A percentile compares a stretch with the other conserved stretches of the same genome.
Evolutionary conservation across 441 rosid species (phyloP).

Genomic region (Raphanus hybrid): DNA sequence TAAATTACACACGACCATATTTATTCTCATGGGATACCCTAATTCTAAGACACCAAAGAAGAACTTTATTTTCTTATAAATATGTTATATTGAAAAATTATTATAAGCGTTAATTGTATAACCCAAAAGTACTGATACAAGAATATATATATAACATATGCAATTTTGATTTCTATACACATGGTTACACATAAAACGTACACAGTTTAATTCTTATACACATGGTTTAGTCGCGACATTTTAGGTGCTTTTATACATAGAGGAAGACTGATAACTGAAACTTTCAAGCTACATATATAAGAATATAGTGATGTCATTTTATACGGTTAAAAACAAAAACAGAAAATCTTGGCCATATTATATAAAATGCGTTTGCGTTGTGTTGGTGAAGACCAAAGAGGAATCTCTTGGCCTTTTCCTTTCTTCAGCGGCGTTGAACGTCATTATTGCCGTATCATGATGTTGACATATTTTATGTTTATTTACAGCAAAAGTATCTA

Average conservation of each 20-base stretch:
- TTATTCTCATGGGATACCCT: neutral
- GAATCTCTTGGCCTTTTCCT: slow-evolving; percentile 27
- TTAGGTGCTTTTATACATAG: neutral
- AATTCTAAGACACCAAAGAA: neutral
- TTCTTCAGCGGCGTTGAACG: slow-evolving; percentile 37
- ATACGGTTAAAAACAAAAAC: neutral
- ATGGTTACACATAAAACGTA: neutral
- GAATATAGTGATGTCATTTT: slow-evolving; percentile 19
- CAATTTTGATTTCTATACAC: neutral
- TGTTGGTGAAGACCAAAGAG: slow-evolving; percentile 35
- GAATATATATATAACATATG: neutral
- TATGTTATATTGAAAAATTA: neutral
- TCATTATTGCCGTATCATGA: slow-evolving; percentile 38
- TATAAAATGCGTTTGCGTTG: slow-evolving; percentile 19
- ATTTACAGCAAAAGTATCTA: neutral
- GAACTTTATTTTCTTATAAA: neutral
- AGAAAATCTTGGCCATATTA: neutral
- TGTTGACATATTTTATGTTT: slow-evolving; percentile 5
- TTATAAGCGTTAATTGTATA: neutral
- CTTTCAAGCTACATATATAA: neutral
- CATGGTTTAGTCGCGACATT: neutral
- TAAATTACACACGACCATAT: slow-evolving; percentile 5
- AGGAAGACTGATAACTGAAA: neutral
- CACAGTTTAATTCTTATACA: neutral
- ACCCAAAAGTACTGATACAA: neutral